Conservation (phyloP, 1,139 yeast genomes). For the Hansenula sp. region DNA sequence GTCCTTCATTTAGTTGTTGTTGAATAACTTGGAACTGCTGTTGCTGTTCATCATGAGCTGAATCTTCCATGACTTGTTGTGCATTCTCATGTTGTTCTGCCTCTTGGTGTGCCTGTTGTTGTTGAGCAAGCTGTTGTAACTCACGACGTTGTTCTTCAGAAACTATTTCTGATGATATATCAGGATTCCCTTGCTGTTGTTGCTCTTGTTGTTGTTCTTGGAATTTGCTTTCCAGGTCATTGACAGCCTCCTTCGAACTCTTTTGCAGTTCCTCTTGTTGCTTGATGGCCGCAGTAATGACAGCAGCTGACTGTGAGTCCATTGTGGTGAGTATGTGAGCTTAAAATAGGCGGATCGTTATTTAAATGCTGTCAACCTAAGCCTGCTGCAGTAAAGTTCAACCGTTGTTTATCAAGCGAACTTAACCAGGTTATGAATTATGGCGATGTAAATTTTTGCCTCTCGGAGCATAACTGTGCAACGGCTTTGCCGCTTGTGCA, state of each 20-base stretch:
- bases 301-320: conserved; percentile 20
- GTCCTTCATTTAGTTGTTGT: background rate
- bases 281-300: conserved; percentile 19
- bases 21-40: conserved; percentile 4
- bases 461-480: background rate
- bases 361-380: too few species aligned
- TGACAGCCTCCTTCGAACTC: background rate
- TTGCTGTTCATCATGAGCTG: background rate
- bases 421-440: conserved; percentile 17
- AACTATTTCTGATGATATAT: background rate
- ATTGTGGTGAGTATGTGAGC: conserved; percentile 2
- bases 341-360: too few species aligned
- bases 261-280: conserved; percentile 9
- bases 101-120: conserved; percentile 3
- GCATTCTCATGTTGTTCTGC: background rate
- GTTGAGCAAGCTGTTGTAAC: conserved; percentile 3
- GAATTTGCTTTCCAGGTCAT: background rate
- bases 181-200: background rate
- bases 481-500: background rate
- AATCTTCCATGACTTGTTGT: background rate
- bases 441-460: background rate
- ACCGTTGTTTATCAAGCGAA: conserved; percentile 5
- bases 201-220: conserved; percentile 5
- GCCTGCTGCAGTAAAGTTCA: background rate
- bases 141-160: conserved; percentile 1